phyloP scores from a whole-genome alignment of 202 grass and related monocot genomes.

The Carex arenaria region DNA sequence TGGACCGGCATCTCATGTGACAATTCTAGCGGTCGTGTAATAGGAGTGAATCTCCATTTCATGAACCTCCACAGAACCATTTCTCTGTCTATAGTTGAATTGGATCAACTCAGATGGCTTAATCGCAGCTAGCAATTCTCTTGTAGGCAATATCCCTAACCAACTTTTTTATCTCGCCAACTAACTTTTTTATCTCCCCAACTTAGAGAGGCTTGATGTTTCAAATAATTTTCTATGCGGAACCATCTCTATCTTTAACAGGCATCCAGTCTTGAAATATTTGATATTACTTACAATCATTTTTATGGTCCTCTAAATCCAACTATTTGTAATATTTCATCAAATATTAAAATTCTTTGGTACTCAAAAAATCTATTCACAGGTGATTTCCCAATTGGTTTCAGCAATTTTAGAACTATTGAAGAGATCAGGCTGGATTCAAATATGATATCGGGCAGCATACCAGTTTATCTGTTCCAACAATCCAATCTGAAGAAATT shows the following conservation, averaged over 20 bases:
- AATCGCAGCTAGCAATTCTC: conserved; percentile 51
- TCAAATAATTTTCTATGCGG: conserved; percentile 54
- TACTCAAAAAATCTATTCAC: too few relatives aligned
- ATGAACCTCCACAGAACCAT: conserved; percentile 48
- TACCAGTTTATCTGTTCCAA: conserved; percentile 74
- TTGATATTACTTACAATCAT: conserved; percentile 57
- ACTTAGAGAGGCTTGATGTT: conserved; percentile 47
- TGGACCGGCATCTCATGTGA: conserved; percentile 54
- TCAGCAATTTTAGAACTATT: conserved; percentile 56
- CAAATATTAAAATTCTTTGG: too few relatives aligned
- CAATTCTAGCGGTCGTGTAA: conserved; percentile 23
- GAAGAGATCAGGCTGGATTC: conserved; percentile 59
- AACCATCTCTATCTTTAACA: conserved; percentile 36
- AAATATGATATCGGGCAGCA: conserved; percentile 42
- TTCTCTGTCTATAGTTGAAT: conserved; percentile 34
- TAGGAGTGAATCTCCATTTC: conserved; percentile 55
- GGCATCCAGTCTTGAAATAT: conserved; percentile 29
- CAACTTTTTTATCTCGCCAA: conserved; percentile 44
- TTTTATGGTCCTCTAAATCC: too few relatives aligned
- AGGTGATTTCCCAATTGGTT: conserved; percentile 56
- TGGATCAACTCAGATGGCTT: conserved; percentile 58
- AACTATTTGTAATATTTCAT: too few relatives aligned
- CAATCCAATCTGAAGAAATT: conserved; percentile 48
- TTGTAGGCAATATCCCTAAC: conserved; percentile 39
- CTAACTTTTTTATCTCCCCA: too few relatives aligned